A percentile compares a stretch with the other conserved stretches of the same genome.
Conservation (phyloP, 306 rosid species). For the Prosopis cineraria region DNA sequence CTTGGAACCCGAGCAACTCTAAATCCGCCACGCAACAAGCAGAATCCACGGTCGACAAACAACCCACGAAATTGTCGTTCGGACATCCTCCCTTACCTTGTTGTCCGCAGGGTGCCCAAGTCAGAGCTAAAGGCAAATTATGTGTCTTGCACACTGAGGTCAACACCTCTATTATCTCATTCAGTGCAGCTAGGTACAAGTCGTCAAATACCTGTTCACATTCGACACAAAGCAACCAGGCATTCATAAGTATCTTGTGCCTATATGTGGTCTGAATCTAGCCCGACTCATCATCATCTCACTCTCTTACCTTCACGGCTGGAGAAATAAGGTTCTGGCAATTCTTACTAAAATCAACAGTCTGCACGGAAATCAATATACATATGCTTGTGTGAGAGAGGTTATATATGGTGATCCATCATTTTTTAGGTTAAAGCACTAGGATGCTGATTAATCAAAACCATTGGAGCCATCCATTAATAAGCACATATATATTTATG, state of each 20-base stretch:
- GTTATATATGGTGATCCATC: not conserved
- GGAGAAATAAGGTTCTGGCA: constrained; percentile 46
- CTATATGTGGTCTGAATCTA: not conserved
- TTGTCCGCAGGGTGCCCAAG: constrained; percentile 66
- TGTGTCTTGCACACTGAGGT: constrained; percentile 55
- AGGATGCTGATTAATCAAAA: not conserved
- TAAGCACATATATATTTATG: not conserved
- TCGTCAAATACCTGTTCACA: constrained; percentile 48
- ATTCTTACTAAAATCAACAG: constrained; percentile 50
- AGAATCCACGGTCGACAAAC: constrained; percentile 54
- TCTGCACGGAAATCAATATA: constrained; percentile 38
- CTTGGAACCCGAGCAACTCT: constrained; percentile 44
- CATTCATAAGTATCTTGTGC: not conserved
- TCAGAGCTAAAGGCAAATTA: constrained; percentile 54
- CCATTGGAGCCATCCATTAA: not conserved
- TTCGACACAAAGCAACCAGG: not conserved
- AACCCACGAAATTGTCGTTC: constrained; percentile 28
- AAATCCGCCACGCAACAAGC: constrained; percentile 52
- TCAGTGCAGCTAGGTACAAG: constrained; percentile 55
- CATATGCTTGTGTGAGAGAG: not conserved
- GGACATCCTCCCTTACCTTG: constrained; percentile 46
- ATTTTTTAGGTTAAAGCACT: not conserved
- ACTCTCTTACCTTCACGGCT: constrained; percentile 35
- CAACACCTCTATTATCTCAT: constrained; percentile 55
- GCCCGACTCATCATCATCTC: not conserved